Conservation (phyloP, 768 basidiomycete species). For the Suillus sp. region DNA sequence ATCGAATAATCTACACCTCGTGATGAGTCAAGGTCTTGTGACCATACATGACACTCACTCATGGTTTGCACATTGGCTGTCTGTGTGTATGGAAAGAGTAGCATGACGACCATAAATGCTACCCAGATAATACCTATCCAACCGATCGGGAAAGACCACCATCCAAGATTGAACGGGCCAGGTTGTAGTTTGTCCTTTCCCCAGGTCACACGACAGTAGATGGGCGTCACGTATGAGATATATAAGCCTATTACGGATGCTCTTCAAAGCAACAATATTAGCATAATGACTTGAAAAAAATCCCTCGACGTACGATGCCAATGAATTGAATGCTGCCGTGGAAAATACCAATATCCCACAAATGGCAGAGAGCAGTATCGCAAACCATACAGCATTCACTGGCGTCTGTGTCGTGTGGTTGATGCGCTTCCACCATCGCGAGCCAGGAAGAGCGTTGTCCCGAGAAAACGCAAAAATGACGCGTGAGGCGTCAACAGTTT, state of each 20-base stretch:
- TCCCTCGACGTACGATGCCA: conserved; percentile 33
- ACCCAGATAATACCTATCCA: conserved; percentile 34
- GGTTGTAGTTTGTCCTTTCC: conserved; percentile 36
- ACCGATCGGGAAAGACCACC: conserved; percentile 34
- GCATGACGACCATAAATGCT: conserved; percentile 35
- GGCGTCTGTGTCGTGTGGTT: conserved; percentile 37
- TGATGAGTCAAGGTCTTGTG: neutral
- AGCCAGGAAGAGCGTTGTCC: conserved; percentile 42
- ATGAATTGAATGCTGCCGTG: conserved; percentile 33
- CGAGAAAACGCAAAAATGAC: conserved; percentile 47
- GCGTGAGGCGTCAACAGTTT: conserved; percentile 48
- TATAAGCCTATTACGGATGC: conserved; percentile 39
- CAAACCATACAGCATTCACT: conserved; percentile 44
- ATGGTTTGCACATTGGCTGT: conserved; percentile 28
- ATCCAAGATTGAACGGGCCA: conserved; percentile 37
- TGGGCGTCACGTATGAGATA: conserved; percentile 41
- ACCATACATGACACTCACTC: conserved; percentile 30
- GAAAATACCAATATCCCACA: conserved; percentile 39
- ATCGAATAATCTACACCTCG: conserved; percentile 22
- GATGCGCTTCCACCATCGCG: conserved; percentile 38
- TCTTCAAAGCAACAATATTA: conserved; percentile 15
- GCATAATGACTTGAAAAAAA: neutral
- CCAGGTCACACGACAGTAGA: conserved; percentile 39
- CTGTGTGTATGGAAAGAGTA: conserved; percentile 36
- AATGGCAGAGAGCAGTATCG: conserved; percentile 32